Base-by-base conservation (phyloP, 805 yeast species). In the Wickerhamiella brachini region DNA sequence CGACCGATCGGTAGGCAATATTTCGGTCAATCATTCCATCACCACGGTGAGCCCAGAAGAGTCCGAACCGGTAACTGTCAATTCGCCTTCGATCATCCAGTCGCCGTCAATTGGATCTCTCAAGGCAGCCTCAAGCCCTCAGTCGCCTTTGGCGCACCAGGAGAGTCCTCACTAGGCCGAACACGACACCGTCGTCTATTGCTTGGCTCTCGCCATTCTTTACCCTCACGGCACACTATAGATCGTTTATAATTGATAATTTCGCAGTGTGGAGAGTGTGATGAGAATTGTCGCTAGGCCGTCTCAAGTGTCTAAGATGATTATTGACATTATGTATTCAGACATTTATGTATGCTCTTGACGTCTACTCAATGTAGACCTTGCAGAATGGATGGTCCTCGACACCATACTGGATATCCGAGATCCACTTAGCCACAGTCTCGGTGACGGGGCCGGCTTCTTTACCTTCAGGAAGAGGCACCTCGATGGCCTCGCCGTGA, bases 321-420 rank as follows among this genome's bases (percentile, higher is more conserved):
- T 29, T 29, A 29, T 29, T 12, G 34, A 29, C 34, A 29, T 29
- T 29, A 29, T 29, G 34, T 29, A 29, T 29, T 29, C 34, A 29
- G 15, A 29, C 34, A 29, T 29, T 29, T 12, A 29, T 29, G 34
- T 15, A 29, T 26, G 6, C 10, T 26, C 34, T 9, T 15, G 20
- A 4, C 5, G 6, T 15, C 34, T 44, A 42, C n/a, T 49, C 21
- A 24, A 55, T 54, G 5, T 57, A 29, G 5, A 39, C 37, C 42
- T 57, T 55, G 56, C 58, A 55, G 53, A 50, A 79, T 56, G 74
- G 71, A 54, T 79, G 80, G 61, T 79, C 80, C 53, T 73, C 83
- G 54, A 74, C 78, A 60, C 97, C 98, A 69, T 93, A 93, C 71
- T 90, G 97, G 58, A 90, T 79, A 56, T 80, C 83, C 56, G 80